Conservation (phyloP, 257 asterid species). For the Handroanthus guayacan region DNA sequence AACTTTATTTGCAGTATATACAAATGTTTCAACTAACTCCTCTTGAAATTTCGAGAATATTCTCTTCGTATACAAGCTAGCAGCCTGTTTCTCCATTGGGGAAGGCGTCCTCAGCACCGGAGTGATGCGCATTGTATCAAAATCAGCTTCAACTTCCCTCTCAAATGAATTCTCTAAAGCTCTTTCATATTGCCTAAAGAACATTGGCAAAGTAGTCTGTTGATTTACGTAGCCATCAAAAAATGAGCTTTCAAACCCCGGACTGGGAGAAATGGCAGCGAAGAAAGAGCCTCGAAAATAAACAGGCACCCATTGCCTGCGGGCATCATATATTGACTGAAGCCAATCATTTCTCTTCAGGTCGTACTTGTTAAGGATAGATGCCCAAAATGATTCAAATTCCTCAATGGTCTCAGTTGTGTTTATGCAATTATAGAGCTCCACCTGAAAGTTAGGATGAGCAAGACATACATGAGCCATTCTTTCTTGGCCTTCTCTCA, state of each 20-base stretch:
- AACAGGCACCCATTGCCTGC: conserved; percentile 89
- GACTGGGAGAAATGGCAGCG: conserved; percentile 62
- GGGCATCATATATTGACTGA: conserved; percentile 71
- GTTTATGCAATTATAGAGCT: conserved; percentile 83
- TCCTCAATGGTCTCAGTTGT: conserved; percentile 82
- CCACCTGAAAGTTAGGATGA: conserved; percentile 80
- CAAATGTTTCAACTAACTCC: conserved; percentile 94
- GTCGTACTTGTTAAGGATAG: conserved; percentile 76
- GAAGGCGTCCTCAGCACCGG: conserved; percentile 90
- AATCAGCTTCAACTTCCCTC: conserved; percentile 87
- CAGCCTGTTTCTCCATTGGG: conserved; percentile 96
- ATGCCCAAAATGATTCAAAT: conserved; percentile 80
- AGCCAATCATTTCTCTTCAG: conserved; percentile 85
- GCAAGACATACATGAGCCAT: conserved; percentile 67
- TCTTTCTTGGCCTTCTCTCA: conserved; percentile 83
- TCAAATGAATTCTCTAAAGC: conserved; percentile 80
- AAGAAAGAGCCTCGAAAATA: conserved; percentile 83
- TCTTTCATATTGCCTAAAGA: conserved; percentile 91
- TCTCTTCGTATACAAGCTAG: conserved; percentile 72
- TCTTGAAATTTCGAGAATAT: conserved; percentile 84
- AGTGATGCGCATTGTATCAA: conserved; percentile 69
- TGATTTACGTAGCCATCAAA: conserved; percentile 86
- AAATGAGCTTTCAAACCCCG: conserved; percentile 69
- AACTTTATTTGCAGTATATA: conserved; percentile 84
- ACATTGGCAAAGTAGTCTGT: conserved; percentile 85